phyloP scores from a whole-genome alignment of 306 rosid species.

The Macrotyloma uniflorum region DNA sequence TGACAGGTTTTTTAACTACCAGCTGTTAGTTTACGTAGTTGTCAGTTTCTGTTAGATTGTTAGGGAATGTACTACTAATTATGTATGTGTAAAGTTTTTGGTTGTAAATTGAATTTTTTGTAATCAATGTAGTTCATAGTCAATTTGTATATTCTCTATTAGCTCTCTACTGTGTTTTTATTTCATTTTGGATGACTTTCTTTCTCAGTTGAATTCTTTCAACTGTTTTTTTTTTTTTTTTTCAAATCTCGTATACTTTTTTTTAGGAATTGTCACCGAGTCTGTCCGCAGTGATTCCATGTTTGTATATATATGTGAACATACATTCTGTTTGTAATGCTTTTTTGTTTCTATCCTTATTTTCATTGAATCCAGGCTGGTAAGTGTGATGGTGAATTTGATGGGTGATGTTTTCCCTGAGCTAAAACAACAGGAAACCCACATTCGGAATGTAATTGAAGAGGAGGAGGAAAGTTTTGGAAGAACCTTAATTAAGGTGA shows the following conservation, averaged over 20 bases:
- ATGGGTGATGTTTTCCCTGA: conserved; percentile 91
- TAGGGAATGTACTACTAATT: background rate
- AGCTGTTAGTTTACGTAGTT: background rate
- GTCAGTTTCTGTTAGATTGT: background rate
- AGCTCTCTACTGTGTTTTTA: background rate
- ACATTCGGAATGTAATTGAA: conserved; percentile 67
- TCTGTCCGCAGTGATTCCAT: background rate
- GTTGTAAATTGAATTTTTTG: background rate
- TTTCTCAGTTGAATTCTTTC: background rate
- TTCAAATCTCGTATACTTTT: conserved; percentile 8
- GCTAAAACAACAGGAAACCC: conserved; percentile 68
- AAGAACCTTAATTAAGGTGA: conserved; percentile 89
- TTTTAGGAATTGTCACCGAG: background rate
- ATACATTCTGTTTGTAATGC: conserved; percentile 3
- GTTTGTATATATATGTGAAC: background rate
- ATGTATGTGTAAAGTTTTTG: background rate
- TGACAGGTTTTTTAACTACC: background rate
- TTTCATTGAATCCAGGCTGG: conserved; percentile 69
- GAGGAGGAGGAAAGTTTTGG: conserved; percentile 99
- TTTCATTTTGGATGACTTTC: background rate
- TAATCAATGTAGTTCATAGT: background rate
- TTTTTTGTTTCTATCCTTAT: background rate
- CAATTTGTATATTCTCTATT: background rate
- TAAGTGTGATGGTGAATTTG: conserved; percentile 59
- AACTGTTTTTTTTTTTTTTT: background rate